phyloP scores from a whole-genome alignment of 225 moss, liverwort and hornwort genomes.

The Lunularia cruciata region DNA sequence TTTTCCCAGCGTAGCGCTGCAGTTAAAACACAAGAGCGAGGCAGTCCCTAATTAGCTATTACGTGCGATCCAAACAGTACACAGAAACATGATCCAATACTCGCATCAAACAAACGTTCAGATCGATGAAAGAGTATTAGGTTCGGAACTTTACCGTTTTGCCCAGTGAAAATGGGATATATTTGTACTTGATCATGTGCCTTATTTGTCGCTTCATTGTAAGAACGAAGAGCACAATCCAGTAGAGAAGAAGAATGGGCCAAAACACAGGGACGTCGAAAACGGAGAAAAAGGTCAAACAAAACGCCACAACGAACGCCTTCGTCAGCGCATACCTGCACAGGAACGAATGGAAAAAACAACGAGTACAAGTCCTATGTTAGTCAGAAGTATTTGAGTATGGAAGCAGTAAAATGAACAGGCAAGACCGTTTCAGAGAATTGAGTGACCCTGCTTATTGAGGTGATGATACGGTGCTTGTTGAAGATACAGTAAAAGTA shows the following conservation, averaged over 20 bases:
- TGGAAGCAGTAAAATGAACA: not conserved
- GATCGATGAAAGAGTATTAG: no score
- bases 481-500: no score
- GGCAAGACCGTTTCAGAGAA: no score
- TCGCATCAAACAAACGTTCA: no score
- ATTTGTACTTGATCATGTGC: constrained; percentile 99
- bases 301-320: constrained; percentile 92
- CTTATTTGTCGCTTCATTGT: constrained; percentile 99
- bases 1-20: constrained; percentile 97
- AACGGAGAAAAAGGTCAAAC: constrained; percentile 94
- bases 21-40: constrained; percentile 22
- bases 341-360: constrained; percentile 5
- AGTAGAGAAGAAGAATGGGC: constrained; percentile 95
- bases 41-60: not conserved
- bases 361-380: not conserved
- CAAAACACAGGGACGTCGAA: constrained; percentile 99
- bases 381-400: not conserved
- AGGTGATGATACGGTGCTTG: no score
- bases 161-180: constrained; percentile 95
- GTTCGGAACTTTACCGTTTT: constrained; percentile 67
- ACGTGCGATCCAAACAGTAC: not conserved
- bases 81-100: no score
- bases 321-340: constrained; percentile 99
- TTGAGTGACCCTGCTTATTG: no score
- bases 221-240: constrained; percentile 95